Evolutionary conservation across 2,329 filamentous ascomycete species (phyloP), one percentile per base, ranked within the genome.

Genomic region (Epichloe sibirici): DNA sequence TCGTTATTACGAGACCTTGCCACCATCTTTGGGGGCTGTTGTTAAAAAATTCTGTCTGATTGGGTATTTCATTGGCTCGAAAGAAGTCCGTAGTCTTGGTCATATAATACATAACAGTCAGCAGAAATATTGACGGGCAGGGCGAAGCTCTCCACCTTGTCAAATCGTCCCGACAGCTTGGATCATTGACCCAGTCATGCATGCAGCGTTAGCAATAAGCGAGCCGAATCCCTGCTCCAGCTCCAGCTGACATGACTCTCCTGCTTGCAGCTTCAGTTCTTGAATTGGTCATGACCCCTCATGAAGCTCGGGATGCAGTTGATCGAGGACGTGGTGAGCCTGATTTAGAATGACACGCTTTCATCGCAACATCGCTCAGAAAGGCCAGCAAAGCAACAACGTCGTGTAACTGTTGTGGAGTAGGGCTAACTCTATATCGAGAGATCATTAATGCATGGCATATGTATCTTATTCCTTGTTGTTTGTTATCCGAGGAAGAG

Each of bases 131-230:
- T 34, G 11, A 45, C 15, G 11, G 12, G 17, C 17, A 38, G 12
- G 34, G 31, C 49, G 25, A 48, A 35, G 13, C 17, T 35, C 35
- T 47, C 15, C 17, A 17, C 38, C n/a, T 40, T 42, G 5, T 28
- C 47, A 15, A 15, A 28, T 51, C 31, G 53, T 55, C 53, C 53
- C 51, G 51, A 55, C 50, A 52, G 51, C 43, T 50, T 31, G 53
- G 50, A 44, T 52, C 23, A 35, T 47, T 55, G 47, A 40, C 48
- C 46, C 45, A 47, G 49, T 45, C 28, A 46, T 49, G 45, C 51
- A 31, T 38, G 43, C 43, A 39, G 31, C 34, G 5, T 45, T 34
- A 37, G 46, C 28, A 51, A 49, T 51, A 46, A 53, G 48, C 51
- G 51, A 48, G 51, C 45, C 51, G 35, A 39, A 53, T 53, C 53